Evolutionary conservation across 2,329 filamentous ascomycete genomes (phyloP).

Genomic region (Aspergillus nomiae): DNA sequence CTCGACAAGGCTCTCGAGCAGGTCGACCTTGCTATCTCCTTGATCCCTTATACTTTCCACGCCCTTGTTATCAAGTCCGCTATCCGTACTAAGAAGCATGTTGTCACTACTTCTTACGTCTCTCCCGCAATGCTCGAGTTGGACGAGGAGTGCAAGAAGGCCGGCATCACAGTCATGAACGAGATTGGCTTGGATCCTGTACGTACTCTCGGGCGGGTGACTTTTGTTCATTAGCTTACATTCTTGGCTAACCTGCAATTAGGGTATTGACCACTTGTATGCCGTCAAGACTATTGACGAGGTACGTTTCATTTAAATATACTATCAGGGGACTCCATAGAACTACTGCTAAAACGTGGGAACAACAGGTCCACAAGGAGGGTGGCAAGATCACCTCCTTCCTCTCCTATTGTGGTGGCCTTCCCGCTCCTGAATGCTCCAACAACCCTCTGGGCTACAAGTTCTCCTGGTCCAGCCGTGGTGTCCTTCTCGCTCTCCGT

Average conservation of each 20-base stretch:
- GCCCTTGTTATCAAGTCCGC: slow-evolving; percentile 88
- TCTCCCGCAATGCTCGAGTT: slow-evolving; percentile 91
- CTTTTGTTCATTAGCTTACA: neutral
- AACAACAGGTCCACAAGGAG: slow-evolving; percentile 71
- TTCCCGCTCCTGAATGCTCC: slow-evolving; percentile 72
- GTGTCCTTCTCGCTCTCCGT: slow-evolving; percentile 81
- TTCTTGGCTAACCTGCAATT: slow-evolving; percentile 4
- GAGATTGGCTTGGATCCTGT: slow-evolving; percentile 72
- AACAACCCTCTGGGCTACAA: slow-evolving; percentile 94
- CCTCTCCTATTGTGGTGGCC: slow-evolving; percentile 80
- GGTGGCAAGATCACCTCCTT: slow-evolving; percentile 86
- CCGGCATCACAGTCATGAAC: slow-evolving; percentile 96
- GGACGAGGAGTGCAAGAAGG: slow-evolving; percentile 78
- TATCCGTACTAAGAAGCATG: slow-evolving; percentile 91
- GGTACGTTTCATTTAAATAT: slow-evolving; percentile 18
- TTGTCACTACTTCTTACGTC: slow-evolving; percentile 93
- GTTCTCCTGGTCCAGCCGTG: slow-evolving; percentile 79
- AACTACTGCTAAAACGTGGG: neutral
- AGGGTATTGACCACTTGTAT: slow-evolving; percentile 59
- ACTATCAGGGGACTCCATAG: neutral
- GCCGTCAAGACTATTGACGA: slow-evolving; percentile 79
- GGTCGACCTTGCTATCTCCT: slow-evolving; percentile 74
- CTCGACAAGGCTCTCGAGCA: slow-evolving; percentile 80
- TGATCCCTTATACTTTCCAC: slow-evolving; percentile 93
- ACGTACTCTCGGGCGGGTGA: slow-evolving; percentile 9